Conservation (phyloP, 257 asterid genomes). For the Solanum ossicruentum region DNA sequence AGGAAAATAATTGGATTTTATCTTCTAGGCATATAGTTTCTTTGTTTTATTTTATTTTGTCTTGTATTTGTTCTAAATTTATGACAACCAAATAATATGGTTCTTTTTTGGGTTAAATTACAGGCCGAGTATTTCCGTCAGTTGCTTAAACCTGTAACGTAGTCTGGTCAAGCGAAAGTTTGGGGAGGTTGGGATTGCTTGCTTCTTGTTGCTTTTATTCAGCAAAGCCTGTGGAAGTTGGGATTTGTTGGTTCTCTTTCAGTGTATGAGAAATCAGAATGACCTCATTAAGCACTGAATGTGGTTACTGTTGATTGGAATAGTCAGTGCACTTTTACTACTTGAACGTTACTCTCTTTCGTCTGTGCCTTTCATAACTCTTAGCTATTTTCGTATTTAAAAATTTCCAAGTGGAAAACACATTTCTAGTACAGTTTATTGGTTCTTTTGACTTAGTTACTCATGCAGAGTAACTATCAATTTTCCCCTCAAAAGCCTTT, state of each 20-base stretch:
- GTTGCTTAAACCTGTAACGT: constrained; percentile 92
- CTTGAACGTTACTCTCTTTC: constrained; percentile 3
- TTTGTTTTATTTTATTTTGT: not conserved
- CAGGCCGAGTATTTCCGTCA: constrained; percentile 95
- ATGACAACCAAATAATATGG: not conserved
- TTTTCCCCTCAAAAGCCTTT: constrained; percentile 19
- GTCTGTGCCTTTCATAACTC: not conserved
- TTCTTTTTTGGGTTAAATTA: not conserved
- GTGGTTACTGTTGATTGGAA: not conserved
- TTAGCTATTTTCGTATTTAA: not conserved
- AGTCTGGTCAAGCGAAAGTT: constrained; percentile 18
- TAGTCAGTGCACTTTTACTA: constrained; percentile 1
- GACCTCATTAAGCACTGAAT: constrained; percentile 1
- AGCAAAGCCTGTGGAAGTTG: not conserved
- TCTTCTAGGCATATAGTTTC: not conserved
- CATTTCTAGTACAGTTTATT: not conserved
- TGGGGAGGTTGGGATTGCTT: constrained; percentile 2
- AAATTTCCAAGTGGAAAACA: constrained; percentile 1
- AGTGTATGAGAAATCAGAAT: not conserved
- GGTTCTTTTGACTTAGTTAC: constrained; percentile 1
- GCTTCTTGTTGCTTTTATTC: constrained; percentile 8
- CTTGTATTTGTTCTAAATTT: not conserved
- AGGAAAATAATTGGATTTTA: not conserved
- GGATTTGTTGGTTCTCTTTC: not conserved
- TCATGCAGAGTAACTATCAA: constrained; percentile 44